Evolutionary conservation across 192 early-diverging fungal species (phyloP), one percentile per base, ranked within the genome.

Genomic region (Allomyces macrogynus): DNA sequence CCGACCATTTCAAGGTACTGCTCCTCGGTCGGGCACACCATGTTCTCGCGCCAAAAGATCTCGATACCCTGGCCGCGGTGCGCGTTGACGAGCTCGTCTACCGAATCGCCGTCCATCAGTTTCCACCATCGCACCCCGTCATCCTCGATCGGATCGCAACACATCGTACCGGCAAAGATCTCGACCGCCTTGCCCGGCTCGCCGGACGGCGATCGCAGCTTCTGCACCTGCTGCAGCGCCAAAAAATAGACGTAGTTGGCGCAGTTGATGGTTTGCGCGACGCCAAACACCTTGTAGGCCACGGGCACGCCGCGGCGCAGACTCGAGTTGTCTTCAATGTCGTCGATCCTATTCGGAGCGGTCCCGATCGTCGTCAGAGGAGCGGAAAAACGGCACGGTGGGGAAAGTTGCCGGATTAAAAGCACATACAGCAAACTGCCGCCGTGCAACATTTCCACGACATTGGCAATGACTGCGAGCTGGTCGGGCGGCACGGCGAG

Each of bases 1-100:
- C 79, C 76, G 14, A 99, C 89, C 94, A 99, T 99, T 49, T 88
- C 79, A 68, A 99, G 70, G 67, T 92, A 99, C 66, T 96, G 87
- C 16, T 85, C 81, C 71, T 99, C 92, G 18, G 84, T 85, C 0
- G 96, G 96, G 76, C 94, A 97, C 3, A 81, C 87, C 61, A 86
- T 69, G 24, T 81, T 86, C 61, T 99, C 96, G 40, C 96, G 78
- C 90, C 92, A 99, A 64, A 91, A 90, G 23, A 99, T 75, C 63
- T 99, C 96, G 89, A 94, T 91, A 18, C 96, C 96, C 78, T 99
- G 96, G 5, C 96, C 96, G 22, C 84, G 77, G 70, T 99, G 96
- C 64, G 97, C 71, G 64, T 89, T 86, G 27, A 97, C 61, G 40
- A 99, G 72, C 75, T 99, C 93, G 61, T 90, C 87, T 40, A 40